Conservation (phyloP, 2,329 filamentous ascomycete genomes). For the Apiospora rasikravindrae region DNA sequence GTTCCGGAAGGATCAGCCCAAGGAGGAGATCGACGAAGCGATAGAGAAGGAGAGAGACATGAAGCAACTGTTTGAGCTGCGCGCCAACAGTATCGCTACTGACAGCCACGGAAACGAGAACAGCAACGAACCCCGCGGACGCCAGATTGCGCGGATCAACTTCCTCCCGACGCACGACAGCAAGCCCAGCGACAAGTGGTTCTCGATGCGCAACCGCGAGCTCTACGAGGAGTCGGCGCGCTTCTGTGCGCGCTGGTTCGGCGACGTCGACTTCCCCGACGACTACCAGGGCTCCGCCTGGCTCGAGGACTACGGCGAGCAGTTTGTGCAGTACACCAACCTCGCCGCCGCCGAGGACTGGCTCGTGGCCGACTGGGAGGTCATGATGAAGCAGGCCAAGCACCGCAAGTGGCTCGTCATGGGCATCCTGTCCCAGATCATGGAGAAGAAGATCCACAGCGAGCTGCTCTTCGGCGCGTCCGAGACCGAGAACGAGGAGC, state of each 20-base stretch:
- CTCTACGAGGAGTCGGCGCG: conserved; percentile 34
- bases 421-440: conserved; percentile 43
- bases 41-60: background rate
- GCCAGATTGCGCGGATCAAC: conserved; percentile 33
- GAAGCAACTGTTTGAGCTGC: background rate
- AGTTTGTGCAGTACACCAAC: conserved; percentile 42
- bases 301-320: conserved; percentile 33
- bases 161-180: conserved; percentile 30
- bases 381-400: conserved; percentile 35
- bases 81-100: background rate
- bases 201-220: conserved; percentile 31
- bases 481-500: conserved; percentile 30
- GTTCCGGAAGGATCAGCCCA: background rate
- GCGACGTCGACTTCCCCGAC: conserved; percentile 28
- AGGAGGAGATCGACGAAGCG: background rate
- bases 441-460: conserved; percentile 46
- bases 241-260: conserved; percentile 38
- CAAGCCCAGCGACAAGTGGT: conserved; percentile 34
- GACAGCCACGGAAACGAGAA: background rate
- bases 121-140: conserved; percentile 17
- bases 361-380: conserved; percentile 41
- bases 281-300: conserved; percentile 29
- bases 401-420: conserved; percentile 42
- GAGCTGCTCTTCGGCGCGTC: conserved; percentile 47
- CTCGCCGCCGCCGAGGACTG: conserved; percentile 43